These are phyloP conservation scores for Peronospora tabacina DNA, from an alignment of 352 stramenopile species.

Conservation along the genomic window DNA sequence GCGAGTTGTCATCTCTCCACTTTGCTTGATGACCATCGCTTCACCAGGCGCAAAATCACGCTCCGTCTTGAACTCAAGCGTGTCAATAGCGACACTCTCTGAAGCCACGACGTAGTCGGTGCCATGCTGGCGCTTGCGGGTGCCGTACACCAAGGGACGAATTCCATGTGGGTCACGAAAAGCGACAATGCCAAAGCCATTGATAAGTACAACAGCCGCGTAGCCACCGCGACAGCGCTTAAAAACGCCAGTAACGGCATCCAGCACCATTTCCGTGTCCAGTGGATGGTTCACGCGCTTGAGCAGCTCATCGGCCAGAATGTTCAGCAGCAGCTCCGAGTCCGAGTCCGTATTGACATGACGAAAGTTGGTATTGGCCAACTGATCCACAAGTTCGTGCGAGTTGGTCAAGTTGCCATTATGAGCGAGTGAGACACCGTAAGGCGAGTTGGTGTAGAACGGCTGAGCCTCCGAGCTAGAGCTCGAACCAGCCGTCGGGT, in stretches of 20 bases:
- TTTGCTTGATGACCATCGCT: slow-evolving; percentile 92
- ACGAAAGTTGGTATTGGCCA: slow-evolving; percentile 89
- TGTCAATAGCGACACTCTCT: slow-evolving; percentile 98
- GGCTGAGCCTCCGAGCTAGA: slow-evolving; percentile 91
- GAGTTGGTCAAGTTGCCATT: slow-evolving; percentile 99
- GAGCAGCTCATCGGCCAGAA: slow-evolving; percentile 95
- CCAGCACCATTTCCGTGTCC: slow-evolving; percentile 82
- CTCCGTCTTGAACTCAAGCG: slow-evolving; percentile 93
- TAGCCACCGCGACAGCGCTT: slow-evolving; percentile 94
- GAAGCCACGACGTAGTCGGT: slow-evolving; percentile 94
- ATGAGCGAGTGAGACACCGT: slow-evolving; percentile 94
- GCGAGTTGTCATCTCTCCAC: slow-evolving; percentile 77
- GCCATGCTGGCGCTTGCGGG: slow-evolving; percentile 69
- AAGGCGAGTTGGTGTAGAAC: slow-evolving; percentile 99
- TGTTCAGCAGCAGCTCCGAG: slow-evolving; percentile 98
- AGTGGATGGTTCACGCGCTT: slow-evolving; percentile 63
- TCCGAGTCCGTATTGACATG: slow-evolving; percentile 99
- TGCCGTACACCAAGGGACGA: slow-evolving; percentile 92
- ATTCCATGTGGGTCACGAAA: slow-evolving; percentile 98
- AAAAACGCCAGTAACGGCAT: slow-evolving; percentile 90
- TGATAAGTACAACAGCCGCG: slow-evolving; percentile 95
- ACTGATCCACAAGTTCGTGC: slow-evolving; percentile 88
- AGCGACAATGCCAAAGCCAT: slow-evolving; percentile 95
- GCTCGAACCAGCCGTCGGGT: slow-evolving; percentile 94
- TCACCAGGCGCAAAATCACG: slow-evolving; percentile 95